Base-by-base conservation (phyloP, 2,329 filamentous ascomycete genomes). In the Coleophoma cylindrospora region DNA sequence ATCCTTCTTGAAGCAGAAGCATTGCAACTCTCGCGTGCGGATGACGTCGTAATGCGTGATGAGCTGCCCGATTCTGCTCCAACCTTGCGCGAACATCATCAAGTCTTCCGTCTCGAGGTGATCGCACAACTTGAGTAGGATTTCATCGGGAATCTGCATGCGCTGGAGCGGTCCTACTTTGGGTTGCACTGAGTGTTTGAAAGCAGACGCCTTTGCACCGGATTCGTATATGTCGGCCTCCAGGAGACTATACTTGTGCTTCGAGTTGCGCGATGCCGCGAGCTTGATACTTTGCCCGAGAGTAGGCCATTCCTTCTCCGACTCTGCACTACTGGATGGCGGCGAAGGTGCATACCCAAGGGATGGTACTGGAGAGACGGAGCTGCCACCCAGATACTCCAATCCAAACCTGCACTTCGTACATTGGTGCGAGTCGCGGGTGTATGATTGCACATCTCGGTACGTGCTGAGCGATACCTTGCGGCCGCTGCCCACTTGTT, bases 1-100 rank as follows among this genome's bases (percentile, higher is more conserved):
- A 15, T 61, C 65, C 49, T 69, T 61, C 60, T 76, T 76, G 34
- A 74, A 61, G 40, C 64, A 67, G 55, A 74, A 77, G 56, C 73
- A 77, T 47, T 74, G 69, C 4, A 76, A 59, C 57, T 77, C 74
- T 12, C 72, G 68, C 43, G 66, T 64, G 3, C 70, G 53, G 34
- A 58, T 51, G 2, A 60, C 33, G 34, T 61, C 57, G 34, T 40
- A 56, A 13, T 41, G 50, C 2, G 48, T 52, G 14, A 57, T 54
- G 10, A 58, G 15, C n/a, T 17, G 15, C 9, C 44, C 52, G n/a
- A 58, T 47, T 43, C 36, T 48, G 10, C 34, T n/a, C 56, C 57
- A 61, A 34, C 54, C 50, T 43, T 54, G 15, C 12, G 53, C 58
- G 38, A 60, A 58, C 10, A 33, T 17, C 47, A 60, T 54, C 12